Percentiles rank a stretch among this genome's conserved stretches.
These are phyloP conservation scores for Saccharomycopsis fibuligera DNA, from an alignment of 805 yeast species.

Conservation along the genomic window DNA sequence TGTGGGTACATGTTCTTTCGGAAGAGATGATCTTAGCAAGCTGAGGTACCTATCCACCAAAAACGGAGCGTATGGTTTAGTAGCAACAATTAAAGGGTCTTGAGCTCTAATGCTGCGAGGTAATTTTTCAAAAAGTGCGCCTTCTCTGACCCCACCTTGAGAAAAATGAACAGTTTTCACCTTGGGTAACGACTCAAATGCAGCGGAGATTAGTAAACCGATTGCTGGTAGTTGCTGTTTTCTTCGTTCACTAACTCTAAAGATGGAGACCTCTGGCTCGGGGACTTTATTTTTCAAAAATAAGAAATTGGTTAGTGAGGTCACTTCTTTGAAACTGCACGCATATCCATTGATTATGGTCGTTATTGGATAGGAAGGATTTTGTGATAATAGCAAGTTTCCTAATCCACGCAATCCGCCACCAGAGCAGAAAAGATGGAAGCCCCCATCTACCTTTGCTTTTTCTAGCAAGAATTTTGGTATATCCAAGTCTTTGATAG, in stretches of 20 bases:
- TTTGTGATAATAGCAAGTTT: conserved; percentile 46
- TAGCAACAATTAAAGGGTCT: conserved; percentile 65
- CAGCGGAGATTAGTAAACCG: conserved; percentile 54
- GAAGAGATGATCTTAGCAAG: conserved; percentile 51
- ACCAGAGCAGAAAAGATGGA: conserved; percentile 60
- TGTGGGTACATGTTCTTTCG: conserved; percentile 45
- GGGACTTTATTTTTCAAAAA: conserved; percentile 45
- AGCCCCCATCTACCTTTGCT: conserved; percentile 53
- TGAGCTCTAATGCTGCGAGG: conserved; percentile 52
- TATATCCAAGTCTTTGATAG: conserved; percentile 43
- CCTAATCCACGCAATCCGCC: conserved; percentile 73
- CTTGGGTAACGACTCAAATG: conserved; percentile 53
- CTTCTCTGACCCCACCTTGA: conserved; percentile 77
- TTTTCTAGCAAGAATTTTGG: conserved; percentile 45
- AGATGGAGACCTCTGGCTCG: conserved; percentile 37
- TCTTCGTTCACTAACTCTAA: conserved; percentile 60
- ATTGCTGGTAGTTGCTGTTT: conserved; percentile 66
- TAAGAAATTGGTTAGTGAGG: conserved; percentile 44
- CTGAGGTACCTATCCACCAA: conserved; percentile 51
- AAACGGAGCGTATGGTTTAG: conserved; percentile 66
- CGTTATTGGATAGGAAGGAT: conserved; percentile 58
- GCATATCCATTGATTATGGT: conserved; percentile 67
- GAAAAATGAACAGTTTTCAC: conserved; percentile 60
- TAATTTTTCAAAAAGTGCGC: conserved; percentile 57
- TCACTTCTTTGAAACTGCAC: conserved; percentile 46